Percentiles rank a stretch among this genome's conserved stretches.
These are phyloP conservation scores for Aspergillus biplanus DNA, from an alignment of 495 filamentous ascomycete species.

Conservation along the genomic window DNA sequence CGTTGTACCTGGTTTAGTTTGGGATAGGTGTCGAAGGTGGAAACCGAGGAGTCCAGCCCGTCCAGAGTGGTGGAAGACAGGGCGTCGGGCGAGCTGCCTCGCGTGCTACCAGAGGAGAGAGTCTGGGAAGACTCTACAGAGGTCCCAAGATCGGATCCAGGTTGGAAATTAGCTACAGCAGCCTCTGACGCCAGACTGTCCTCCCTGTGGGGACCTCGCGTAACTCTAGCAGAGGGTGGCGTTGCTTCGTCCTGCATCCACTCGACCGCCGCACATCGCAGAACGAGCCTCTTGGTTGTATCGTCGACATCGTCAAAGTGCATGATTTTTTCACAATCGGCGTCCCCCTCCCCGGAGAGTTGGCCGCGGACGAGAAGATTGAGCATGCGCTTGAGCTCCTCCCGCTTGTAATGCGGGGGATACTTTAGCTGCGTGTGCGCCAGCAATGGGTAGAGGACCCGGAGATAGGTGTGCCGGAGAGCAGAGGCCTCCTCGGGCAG, in stretches of 20 bases:
- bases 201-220: slow-evolving; percentile 5
- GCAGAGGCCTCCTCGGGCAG: slow-evolving; percentile 79
- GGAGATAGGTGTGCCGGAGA: slow-evolving; percentile 95
- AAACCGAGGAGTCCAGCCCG: slow-evolving; percentile 15
- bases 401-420: slow-evolving; percentile 86
- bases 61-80: slow-evolving; percentile 35
- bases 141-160: slow-evolving; percentile 30
- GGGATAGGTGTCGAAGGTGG: slow-evolving; percentile 24
- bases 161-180: slow-evolving; percentile 9
- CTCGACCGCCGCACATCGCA: slow-evolving; percentile 77
- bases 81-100: slow-evolving; percentile 34
- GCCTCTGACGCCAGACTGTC: slow-evolving; percentile 13
- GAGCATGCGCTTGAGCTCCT: slow-evolving; percentile 79
- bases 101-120: slow-evolving; percentile 50
- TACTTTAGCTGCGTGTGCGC: slow-evolving; percentile 86
- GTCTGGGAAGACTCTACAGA: slow-evolving; percentile 34
- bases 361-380: slow-evolving; percentile 60
- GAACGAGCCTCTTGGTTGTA: slow-evolving; percentile 82
- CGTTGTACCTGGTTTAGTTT: slow-evolving; percentile 34
- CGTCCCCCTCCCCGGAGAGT: slow-evolving; percentile 34
- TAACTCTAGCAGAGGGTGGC: neutral
- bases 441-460: slow-evolving; percentile 88
- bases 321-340: slow-evolving; percentile 52
- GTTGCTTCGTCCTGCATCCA: slow-evolving; percentile 66
- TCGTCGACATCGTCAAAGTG: slow-evolving; percentile 93